Evolutionary conservation across 2,329 filamentous ascomycete genomes (phyloP).

Genomic region (Botrytis sinoallii): DNA sequence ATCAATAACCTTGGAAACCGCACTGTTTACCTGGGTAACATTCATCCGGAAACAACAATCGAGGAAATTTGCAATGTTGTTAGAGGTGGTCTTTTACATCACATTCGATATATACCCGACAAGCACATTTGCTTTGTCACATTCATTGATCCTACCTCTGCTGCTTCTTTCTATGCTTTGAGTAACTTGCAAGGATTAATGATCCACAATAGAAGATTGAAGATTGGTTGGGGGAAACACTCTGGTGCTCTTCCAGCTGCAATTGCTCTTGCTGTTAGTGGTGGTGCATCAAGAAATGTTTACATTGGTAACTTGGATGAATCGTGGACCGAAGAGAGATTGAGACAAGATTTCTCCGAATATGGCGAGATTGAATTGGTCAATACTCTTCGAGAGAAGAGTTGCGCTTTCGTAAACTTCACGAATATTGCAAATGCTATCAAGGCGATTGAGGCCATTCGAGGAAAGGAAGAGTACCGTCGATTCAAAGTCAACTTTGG

Average conservation of each 20-base stretch:
- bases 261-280: constrained; percentile 92
- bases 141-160: constrained; percentile 97
- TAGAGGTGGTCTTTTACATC: constrained; percentile 88
- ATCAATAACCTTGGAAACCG: constrained; percentile 97
- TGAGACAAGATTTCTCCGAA: constrained; percentile 95
- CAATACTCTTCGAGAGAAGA: constrained; percentile 96
- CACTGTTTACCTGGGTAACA: constrained; percentile 97
- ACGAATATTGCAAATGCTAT: constrained; percentile 99
- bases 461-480: constrained; percentile 92
- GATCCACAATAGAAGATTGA: constrained; percentile 97
- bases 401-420: constrained; percentile 99
- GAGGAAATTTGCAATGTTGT: constrained; percentile 99
- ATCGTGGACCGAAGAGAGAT: constrained; percentile 91
- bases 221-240: constrained; percentile 99
- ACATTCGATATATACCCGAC: constrained; percentile 98
- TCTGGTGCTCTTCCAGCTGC: constrained; percentile 93
- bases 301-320: constrained; percentile 98
- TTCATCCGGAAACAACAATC: constrained; percentile 97
- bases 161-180: constrained; percentile 94
- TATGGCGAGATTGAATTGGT: constrained; percentile 98
- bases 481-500: constrained; percentile 99
- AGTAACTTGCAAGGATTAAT: constrained; percentile 97
- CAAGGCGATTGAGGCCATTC: constrained; percentile 95
- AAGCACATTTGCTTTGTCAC: constrained; percentile 99
- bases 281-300: constrained; percentile 95